Conservation (phyloP, 371 early-diverging fungal species). For the Mucor velutinosus region DNA sequence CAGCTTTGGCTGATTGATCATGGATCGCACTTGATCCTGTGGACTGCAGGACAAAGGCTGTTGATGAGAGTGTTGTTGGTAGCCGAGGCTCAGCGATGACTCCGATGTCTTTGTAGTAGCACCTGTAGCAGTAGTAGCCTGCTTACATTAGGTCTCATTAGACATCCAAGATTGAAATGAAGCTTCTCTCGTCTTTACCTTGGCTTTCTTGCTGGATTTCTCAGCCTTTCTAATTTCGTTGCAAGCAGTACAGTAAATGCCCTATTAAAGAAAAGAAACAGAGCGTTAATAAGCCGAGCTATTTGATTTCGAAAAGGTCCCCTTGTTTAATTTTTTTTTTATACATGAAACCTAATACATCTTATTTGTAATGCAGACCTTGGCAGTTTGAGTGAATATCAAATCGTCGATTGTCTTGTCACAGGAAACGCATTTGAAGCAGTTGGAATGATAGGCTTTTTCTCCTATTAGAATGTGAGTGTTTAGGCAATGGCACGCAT, state of each 20-base stretch:
- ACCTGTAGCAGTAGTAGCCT: neutral
- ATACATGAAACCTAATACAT: neutral
- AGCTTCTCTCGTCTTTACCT: slow-evolving; percentile 9
- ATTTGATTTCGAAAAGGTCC: neutral
- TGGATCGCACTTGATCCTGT: neutral
- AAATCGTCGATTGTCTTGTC: slow-evolving; percentile 72
- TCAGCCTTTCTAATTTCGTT: slow-evolving; percentile 41
- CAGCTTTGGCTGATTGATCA: neutral
- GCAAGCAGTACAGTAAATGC: slow-evolving; percentile 49
- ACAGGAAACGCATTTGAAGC: slow-evolving; percentile 80
- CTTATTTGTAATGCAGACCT: slow-evolving; percentile 32
- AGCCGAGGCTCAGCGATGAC: neutral
- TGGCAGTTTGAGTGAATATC: slow-evolving; percentile 81
- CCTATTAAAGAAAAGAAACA: slow-evolving; percentile 22
- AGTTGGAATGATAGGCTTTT: slow-evolving; percentile 81
- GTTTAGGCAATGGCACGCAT: neutral
- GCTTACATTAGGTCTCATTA: neutral
- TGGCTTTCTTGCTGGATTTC: slow-evolving; percentile 28
- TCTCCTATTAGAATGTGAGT: slow-evolving; percentile 49
- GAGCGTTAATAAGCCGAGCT: neutral
- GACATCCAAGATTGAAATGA: neutral
- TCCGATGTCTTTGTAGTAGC: neutral
- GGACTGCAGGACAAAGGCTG: neutral
- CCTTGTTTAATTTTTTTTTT: neutral
- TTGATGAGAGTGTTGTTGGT: neutral